Evolutionary conservation across 2,329 filamentous ascomycete species (phyloP), one percentile per base, ranked within the genome.

Genomic region (Cercospora janseana): DNA sequence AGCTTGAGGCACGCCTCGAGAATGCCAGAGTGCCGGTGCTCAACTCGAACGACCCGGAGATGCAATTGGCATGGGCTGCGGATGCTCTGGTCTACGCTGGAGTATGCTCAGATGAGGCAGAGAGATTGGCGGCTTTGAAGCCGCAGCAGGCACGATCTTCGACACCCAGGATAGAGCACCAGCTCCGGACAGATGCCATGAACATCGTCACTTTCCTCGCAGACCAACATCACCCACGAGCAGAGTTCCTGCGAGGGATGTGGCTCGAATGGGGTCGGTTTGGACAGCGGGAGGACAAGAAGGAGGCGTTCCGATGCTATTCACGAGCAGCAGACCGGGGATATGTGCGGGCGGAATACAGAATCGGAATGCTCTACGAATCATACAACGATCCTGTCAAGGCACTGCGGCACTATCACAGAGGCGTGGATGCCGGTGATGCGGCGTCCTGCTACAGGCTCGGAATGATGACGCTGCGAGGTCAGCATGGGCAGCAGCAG

Each of bases 241-340:
- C 93, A 18, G 83, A 94, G 59, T 98, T 97, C 68, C 88, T 97
- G 75, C 84, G 84, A 63, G 88, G 90, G 52, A 96, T 95, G 79
- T 98, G 93, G 93, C 78, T 95, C 43, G 93, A 98, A 68, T 98
- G 97, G 76, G 93, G 93, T 61, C 95, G 95, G 66, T 97, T 96
- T 66, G 90, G 89, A 29, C 83, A 86, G 69, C 83, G 90, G 21
- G 78, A 90, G 53, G 93, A 98, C 75, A 95, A 95, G 74, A 91
- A 92, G 64, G 92, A 96, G 72, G 92, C 93, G 6, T 97, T 94
- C 67, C 74, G 83, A 54, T 87, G 86, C 63, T 98, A 97, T 72
- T 83, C 84, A 55, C 79, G 85, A 62, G 88, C 93, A n/a, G 86
- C 89, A 23, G 86, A 91, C 61, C 84, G 88, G 61, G 89, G 89